Evolutionary conservation across 2,329 filamentous ascomycete genomes (phyloP).

Genomic region (Sarocladiaceae sp.): DNA sequence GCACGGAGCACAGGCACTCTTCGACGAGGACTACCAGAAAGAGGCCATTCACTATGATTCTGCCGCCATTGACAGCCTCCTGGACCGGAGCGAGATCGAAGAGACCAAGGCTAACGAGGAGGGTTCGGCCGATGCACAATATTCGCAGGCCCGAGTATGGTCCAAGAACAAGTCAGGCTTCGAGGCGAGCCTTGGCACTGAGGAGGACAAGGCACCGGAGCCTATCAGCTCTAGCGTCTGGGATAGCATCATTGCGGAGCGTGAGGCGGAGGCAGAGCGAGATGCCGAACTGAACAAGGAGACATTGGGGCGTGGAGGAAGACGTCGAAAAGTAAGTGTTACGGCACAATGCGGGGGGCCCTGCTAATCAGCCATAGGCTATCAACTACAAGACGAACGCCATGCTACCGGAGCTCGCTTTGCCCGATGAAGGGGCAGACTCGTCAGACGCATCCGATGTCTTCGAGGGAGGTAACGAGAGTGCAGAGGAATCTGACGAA

Average conservation of each 20-base stretch:
- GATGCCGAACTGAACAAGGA: constrained; percentile 63
- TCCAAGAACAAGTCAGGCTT: constrained; percentile 69
- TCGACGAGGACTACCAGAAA: constrained; percentile 65
- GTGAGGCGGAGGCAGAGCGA: constrained; percentile 70
- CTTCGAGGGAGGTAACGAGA: constrained; percentile 13
- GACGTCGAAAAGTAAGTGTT: constrained; percentile 47
- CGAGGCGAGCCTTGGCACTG: constrained; percentile 52
- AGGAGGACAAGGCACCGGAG: constrained; percentile 44
- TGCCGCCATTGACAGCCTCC: constrained; percentile 75
- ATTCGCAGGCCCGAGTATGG: constrained; percentile 89
- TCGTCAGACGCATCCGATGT: constrained; percentile 28
- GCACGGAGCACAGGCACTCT: constrained; percentile 81
- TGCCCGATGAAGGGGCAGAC: constrained; percentile 17
- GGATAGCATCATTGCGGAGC: constrained; percentile 82
- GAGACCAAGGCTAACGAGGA: constrained; percentile 60
- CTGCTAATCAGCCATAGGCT: constrained; percentile 20
- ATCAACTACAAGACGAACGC: constrained; percentile 28
- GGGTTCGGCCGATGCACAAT: constrained; percentile 66
- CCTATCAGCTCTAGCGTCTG: constrained; percentile 66
- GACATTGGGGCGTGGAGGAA: constrained; percentile 78
- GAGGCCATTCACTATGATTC: constrained; percentile 76
- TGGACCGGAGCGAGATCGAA: constrained; percentile 81
- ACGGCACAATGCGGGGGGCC: not conserved
- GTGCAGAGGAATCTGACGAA: constrained; percentile 4
- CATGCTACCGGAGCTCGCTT: constrained; percentile 15